Base-by-base conservation (phyloP, 2,329 filamentous ascomycete genomes). In the Neoarthrinium moseri region DNA sequence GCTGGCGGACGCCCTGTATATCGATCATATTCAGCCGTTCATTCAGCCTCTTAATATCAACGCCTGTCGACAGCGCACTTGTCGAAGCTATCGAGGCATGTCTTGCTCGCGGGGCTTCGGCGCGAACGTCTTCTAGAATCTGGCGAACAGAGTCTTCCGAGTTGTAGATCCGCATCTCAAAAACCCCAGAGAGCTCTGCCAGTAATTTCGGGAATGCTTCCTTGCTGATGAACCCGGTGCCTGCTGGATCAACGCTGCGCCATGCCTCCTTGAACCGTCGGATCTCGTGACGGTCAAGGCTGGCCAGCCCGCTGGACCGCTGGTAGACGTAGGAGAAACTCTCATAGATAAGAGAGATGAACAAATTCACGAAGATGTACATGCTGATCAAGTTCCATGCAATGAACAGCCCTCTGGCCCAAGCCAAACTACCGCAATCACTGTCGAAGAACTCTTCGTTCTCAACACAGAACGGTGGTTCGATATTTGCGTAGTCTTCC, bases 291-390 rank as follows among this genome's bases (percentile, higher is more conserved):
- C 94, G 81, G 58, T 90, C 95, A 57, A 99, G 86, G 50, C 88
- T 86, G 5, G 88, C 90, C 56, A 96, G 78, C n/a, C 91, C 90
- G 60, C 89, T 96, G 50, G 92, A 96, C 52, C 91, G 83, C 70
- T 99, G 95, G 65, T 97, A 99, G 52, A 99, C 94, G 61, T 99
- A 99, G 65, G 91, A 96, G 77, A 99, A 99, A 69, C 91, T 97
- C 72, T 99, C 94, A 70, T 95, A 99, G 56, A 99, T 99, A 64
- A 99, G 83, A 39, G 94, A 99, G 48, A 99, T 92, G 66, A 99
- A 99, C 62, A 99, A 73, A 61, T 92, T 96, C 62, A 97, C 92
- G 61, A 99, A 99, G 60, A 99, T 95, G 70, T 99, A 99, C 94
- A 99, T 99, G 87, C 92, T 97, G 68, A 99, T 80, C 59, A 99